Percentiles rank a stretch among this genome's conserved stretches.
phyloP scores from a whole-genome alignment of 2,329 filamentous ascomycete species.

The Neoarthrinium moseri region DNA sequence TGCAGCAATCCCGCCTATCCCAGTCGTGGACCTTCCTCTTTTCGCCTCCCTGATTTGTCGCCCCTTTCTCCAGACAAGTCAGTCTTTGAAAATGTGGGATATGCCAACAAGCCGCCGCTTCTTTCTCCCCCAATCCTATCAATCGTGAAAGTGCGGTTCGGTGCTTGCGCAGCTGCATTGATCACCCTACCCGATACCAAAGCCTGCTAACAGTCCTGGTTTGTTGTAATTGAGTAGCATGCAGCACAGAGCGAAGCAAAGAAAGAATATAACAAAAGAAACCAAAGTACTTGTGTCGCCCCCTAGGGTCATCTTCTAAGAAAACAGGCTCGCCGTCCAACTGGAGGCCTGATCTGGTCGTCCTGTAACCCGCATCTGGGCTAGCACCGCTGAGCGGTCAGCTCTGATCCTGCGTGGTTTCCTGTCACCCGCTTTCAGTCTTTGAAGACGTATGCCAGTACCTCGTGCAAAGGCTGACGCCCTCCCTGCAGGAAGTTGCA shows the following conservation, averaged over 20 bases:
- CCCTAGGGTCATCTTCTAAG: background rate
- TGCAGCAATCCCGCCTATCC: too few relatives aligned
- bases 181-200: too few relatives aligned
- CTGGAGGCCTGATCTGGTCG: background rate
- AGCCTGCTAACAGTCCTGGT: conserved; percentile 1
- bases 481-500: background rate
- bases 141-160: background rate
- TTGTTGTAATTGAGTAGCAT: background rate
- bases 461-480: background rate
- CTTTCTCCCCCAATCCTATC: background rate
- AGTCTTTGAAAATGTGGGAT: background rate
- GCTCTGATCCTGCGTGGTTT: too few relatives aligned
- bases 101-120: background rate
- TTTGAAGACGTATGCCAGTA: background rate
- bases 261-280: conserved; percentile 5
- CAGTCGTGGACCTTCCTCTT: too few relatives aligned
- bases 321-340: background rate
- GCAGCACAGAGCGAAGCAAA: background rate
- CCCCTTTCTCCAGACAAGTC: conserved; percentile 1
- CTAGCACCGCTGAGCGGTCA: too few relatives aligned
- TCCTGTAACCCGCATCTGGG: background rate
- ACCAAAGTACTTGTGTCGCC: background rate
- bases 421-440: background rate
- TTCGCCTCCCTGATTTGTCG: background rate
- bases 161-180: too few relatives aligned